A percentile compares a stretch with the other conserved stretches of the same genome.
These are phyloP conservation scores for Pittosporum tobira DNA, from an alignment of 129 eudicot genomes.

Conservation along the genomic window DNA sequence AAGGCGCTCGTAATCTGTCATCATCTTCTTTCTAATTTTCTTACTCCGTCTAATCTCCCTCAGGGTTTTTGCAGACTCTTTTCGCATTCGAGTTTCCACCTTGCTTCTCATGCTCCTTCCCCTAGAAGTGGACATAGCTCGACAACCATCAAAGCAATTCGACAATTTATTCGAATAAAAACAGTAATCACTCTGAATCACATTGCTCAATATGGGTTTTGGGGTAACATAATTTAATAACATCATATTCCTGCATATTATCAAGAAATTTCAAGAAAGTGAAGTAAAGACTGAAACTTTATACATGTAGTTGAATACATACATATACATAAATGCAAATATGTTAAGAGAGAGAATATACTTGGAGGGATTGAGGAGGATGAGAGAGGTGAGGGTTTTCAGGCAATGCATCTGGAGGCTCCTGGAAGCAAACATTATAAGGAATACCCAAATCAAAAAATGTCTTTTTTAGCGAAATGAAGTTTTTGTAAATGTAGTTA, in stretches of 20 bases:
- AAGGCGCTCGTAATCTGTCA: constrained; percentile 94
- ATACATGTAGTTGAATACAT: not conserved
- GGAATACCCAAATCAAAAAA: not conserved
- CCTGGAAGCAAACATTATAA: constrained; percentile 43
- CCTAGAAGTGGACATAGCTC: constrained; percentile 46
- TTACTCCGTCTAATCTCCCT: constrained; percentile 75
- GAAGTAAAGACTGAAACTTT: not conserved
- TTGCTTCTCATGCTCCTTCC: constrained; percentile 90
- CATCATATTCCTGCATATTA: constrained; percentile 36
- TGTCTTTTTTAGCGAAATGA: not conserved
- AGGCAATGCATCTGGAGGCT: constrained; percentile 43
- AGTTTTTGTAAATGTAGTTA: not conserved
- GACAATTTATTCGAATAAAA: constrained; percentile 15
- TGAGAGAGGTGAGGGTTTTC: constrained; percentile 37
- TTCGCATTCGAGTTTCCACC: constrained; percentile 84
- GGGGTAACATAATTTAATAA: constrained; percentile 11
- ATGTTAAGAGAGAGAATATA: not conserved
- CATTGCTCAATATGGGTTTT: constrained; percentile 13
- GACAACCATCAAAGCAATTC: constrained; percentile 32
- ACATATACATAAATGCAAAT: not conserved
- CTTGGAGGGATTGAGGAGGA: constrained; percentile 31
- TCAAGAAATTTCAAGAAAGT: not conserved
- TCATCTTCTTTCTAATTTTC: constrained; percentile 69
- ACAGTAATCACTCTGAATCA: constrained; percentile 9
- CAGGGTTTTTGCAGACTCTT: constrained; percentile 77